Evolutionary conservation across 257 asterid species (phyloP).

Genomic region (Solanum pinnatisectum): DNA sequence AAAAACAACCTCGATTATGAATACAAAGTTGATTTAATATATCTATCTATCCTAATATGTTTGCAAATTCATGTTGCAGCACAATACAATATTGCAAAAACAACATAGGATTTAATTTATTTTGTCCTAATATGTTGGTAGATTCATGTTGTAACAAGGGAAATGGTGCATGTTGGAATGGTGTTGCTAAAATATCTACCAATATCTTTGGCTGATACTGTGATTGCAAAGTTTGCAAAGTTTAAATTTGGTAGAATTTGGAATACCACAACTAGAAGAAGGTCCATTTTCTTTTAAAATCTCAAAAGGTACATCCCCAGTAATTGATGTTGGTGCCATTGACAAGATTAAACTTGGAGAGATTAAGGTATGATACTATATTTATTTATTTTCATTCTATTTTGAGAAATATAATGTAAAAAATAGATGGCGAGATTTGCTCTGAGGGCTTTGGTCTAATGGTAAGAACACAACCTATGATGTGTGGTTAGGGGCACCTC

Average conservation of each 20-base stretch:
- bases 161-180: slow-evolving; percentile 37
- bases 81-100: no score
- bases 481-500: not conserved
- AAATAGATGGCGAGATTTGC: not conserved
- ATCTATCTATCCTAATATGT: no score
- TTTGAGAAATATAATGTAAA: not conserved
- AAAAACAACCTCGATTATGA: not conserved
- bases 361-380: slow-evolving; percentile 17
- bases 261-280: not conserved
- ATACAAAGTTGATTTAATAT: no score
- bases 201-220: slow-evolving; percentile 11
- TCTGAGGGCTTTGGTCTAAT: not conserved
- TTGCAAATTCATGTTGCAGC: no score
- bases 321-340: slow-evolving; percentile 3
- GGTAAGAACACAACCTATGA: not conserved
- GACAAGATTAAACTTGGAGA: slow-evolving; percentile 18
- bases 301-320: slow-evolving; percentile 33
- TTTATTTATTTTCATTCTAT: no score
- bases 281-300: slow-evolving; percentile 39
- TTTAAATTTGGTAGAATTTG: slow-evolving; percentile 14
- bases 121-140: not conserved
- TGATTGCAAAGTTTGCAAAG: slow-evolving; percentile 1
- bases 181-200: slow-evolving; percentile 10
- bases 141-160: slow-evolving; percentile 31
- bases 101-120: not conserved